Conservation (phyloP, 495 filamentous ascomycete genomes). For the Diplogelasinospora grovesii region DNA sequence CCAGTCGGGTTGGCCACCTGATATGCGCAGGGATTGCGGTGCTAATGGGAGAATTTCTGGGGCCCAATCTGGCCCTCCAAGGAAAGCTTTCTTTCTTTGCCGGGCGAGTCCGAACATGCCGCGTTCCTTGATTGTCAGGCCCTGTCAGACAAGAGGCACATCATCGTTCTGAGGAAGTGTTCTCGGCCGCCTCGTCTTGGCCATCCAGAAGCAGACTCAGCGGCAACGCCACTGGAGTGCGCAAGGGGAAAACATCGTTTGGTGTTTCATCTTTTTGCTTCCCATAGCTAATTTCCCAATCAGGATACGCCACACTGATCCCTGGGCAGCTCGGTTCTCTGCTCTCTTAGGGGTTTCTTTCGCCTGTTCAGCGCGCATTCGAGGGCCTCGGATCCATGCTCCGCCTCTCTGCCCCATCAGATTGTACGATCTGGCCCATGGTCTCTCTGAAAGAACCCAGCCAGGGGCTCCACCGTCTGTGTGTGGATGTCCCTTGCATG, state of each 20-base stretch:
- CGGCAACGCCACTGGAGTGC: conserved; percentile 6
- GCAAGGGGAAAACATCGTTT: not conserved
- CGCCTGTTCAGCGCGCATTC: not conserved
- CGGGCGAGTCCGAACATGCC: not conserved
- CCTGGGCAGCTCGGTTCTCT: not conserved
- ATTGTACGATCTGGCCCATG: conserved; percentile 4
- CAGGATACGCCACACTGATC: conserved; percentile 12
- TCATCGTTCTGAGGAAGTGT: not conserved
- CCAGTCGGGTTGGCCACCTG: not conserved
- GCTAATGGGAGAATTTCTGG: not conserved
- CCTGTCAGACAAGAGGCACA: not conserved
- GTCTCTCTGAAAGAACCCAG: conserved; percentile 1
- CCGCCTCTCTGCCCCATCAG: not conserved
- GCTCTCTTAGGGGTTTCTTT: not conserved
- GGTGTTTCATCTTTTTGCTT: conserved; percentile 12
- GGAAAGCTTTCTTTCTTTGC: no score
- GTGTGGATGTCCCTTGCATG: conserved; percentile 1
- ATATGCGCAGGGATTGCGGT: not conserved
- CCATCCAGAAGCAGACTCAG: conserved; percentile 7
- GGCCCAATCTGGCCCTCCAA: no score
- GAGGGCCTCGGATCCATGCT: conserved; percentile 1
- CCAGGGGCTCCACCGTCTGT: conserved; percentile 4
- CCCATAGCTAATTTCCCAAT: conserved; percentile 12
- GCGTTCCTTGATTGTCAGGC: not conserved
- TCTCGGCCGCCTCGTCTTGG: not conserved